phyloP scores from a whole-genome alignment of 495 filamentous ascomycete species.

The Jackrogersella minutella region DNA sequence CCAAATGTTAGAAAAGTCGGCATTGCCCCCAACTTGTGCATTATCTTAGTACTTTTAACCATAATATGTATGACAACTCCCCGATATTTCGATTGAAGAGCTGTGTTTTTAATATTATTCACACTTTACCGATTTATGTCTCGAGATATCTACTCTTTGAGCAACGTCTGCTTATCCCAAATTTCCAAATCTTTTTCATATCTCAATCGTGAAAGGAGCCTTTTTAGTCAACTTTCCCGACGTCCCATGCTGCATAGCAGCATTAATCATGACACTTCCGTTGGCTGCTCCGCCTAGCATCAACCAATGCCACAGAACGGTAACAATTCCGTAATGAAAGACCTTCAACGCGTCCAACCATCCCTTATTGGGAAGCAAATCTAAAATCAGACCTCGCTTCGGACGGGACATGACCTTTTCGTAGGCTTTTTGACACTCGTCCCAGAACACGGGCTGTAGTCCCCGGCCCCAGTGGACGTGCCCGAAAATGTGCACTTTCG shows the following conservation, averaged over 20 bases:
- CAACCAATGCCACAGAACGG: constrained; percentile 77
- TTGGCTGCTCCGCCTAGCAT: constrained; percentile 66
- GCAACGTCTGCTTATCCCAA: not conserved
- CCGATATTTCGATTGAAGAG: too few species aligned
- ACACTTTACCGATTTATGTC: not conserved
- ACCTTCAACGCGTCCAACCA: constrained; percentile 72
- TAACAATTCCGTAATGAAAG: constrained; percentile 66
- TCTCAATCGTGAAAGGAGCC: constrained; percentile 55
- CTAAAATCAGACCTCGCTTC: constrained; percentile 58
- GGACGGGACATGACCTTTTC: constrained; percentile 67
- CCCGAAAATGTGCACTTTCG: constrained; percentile 85
- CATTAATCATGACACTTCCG: constrained; percentile 77
- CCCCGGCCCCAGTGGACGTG: constrained; percentile 82
- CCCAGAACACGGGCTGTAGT: constrained; percentile 75
- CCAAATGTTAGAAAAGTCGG: too few species aligned
- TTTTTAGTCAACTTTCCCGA: constrained; percentile 70
- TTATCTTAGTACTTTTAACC: too few species aligned
- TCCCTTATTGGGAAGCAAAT: constrained; percentile 54
- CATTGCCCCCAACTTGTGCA: too few species aligned
- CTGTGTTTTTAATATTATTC: too few species aligned
- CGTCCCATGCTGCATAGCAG: constrained; percentile 73
- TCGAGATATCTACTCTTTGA: not conserved
- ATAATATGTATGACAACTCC: too few species aligned
- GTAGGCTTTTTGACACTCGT: constrained; percentile 75
- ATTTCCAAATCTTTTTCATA: constrained; percentile 45